Evolutionary conservation across 768 basidiomycete species (phyloP).

Genomic region (Butyriboletus loyo): DNA sequence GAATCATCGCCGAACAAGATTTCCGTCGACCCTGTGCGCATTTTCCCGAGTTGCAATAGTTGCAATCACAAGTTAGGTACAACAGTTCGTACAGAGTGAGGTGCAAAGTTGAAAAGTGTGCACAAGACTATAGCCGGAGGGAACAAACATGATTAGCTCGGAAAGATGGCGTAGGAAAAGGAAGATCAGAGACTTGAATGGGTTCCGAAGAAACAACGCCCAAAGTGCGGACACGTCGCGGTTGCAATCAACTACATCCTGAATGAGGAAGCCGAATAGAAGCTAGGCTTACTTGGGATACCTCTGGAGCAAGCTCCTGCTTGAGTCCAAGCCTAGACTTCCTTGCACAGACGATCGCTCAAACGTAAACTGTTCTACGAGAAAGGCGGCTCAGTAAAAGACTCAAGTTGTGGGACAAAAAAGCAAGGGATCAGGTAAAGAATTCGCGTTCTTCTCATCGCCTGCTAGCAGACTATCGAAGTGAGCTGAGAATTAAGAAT

Average conservation of each 20-base stretch:
- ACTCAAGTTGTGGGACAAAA: neutral
- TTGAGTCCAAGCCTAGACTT: too few species aligned
- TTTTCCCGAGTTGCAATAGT: neutral
- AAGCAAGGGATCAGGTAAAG: slow-evolving; percentile 34
- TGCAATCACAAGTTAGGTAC: slow-evolving; percentile 16
- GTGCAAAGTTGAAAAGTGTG: neutral
- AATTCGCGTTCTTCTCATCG: slow-evolving; percentile 53
- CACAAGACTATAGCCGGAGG: neutral
- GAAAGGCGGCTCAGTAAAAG: neutral
- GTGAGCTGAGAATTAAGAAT: slow-evolving; percentile 58
- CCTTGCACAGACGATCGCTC: neutral
- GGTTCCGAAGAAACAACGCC: slow-evolving; percentile 65
- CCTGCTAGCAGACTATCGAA: slow-evolving; percentile 50
- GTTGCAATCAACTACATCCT: slow-evolving; percentile 49
- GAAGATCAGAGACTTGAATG: slow-evolving; percentile 77
- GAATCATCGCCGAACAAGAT: neutral
- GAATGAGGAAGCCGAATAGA: slow-evolving; percentile 4
- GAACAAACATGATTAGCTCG: slow-evolving; percentile 16
- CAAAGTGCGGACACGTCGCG: slow-evolving; percentile 63
- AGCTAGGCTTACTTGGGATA: slow-evolving; percentile 13
- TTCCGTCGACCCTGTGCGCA: neutral
- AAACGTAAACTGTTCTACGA: neutral
- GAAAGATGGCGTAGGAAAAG: neutral
- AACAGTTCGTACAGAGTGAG: slow-evolving; percentile 4
- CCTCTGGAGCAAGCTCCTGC: neutral